Evolutionary conservation across 2,329 filamentous ascomycete species (phyloP), one percentile per base, ranked within the genome.

Genomic region (Colletotrichum chrysophilum): DNA sequence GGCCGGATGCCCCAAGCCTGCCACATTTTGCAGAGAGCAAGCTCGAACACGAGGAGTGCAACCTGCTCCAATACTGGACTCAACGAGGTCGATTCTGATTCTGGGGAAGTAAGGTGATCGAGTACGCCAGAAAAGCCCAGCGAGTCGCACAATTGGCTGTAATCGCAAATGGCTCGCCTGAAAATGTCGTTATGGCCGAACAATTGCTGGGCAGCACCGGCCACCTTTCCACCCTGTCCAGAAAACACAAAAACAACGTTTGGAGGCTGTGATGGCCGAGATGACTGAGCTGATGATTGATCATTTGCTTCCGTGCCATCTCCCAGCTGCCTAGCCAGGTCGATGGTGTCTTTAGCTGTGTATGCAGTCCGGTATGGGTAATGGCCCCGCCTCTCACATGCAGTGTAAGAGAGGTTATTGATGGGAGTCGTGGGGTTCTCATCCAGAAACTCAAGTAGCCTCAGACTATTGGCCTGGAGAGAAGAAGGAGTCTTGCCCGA

Each of bases 1-100:
- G 88, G 87, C 8, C 77, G 78, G 16, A 89, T 76, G 1, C 84
- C 85, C 75, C 84, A 82, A 1, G 81, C 82, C 0, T 76, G 77
- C 87, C 87, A 89, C 0, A 85, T 79, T 21, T 81, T 80, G 7
- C 83, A 83, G 4, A 90, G 77, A 2, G 88, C 86, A 14, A 88
- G 87, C 74, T 90, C 82, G 2, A 85, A 36, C 5, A 79, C 82
- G 8, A 83, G 79, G 7, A 86, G 79, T 1, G 82, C 83, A 1
- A 89, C 82, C 75, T 90, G 88, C 48, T 24, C 18, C 65, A 55
- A 30, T 2, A n/a, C 28, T 13, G 65, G 2, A 16, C 12, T 9
- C 1, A 1, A 28, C 12, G 38, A 21, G 0, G 5, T 26, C 10
- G 30, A 3, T 16, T 55, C 38, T 8, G 26, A 14, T 3, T 4